Evolutionary conservation across 345 rosid genomes (phyloP), one percentile per base, ranked within the genome.

Genomic region (Ceriops zippeliana): DNA sequence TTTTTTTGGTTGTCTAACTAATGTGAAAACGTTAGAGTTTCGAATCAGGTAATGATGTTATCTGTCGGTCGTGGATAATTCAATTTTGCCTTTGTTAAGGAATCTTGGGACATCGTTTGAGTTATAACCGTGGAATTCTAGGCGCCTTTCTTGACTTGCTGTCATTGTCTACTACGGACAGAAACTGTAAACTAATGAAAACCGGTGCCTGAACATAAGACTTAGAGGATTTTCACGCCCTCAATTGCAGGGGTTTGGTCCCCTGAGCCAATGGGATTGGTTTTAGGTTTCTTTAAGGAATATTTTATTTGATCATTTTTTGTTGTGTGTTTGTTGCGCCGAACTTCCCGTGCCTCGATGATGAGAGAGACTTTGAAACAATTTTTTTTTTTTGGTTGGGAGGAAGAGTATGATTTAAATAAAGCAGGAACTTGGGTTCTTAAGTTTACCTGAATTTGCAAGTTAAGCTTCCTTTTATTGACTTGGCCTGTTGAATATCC

Each of bases 401-500:
- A 68, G 27, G 70, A n/a, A 20, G 46, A 30, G 68, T 32, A 2
- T 30, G 59, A n/a, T 20, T 38, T 35, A 17, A 20, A 42, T 42
- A 42, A 42, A 58, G 61, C 28, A 61, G 37, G 31, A 52, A 32
- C 30, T 56, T 28, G 30, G 60, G 26, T 17, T 62, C 71, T 35
- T 56, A 24, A 61, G 37, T 68, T 69, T 69, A 9, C 35, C 13
- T 35, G 8, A 34, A 61, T 13, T 28, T 61, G 35, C 61, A 54
- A 57, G 30, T 59, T 8, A 22, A 24, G 49, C 38, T n/a, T 65
- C 69, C 1, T 11, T 22, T 49, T 58, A 15, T 20, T 62, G 61
- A 62, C 66, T 56, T 78, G 61, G 78, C 58, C 58, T 67, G 32
- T 52, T 63, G 28, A 57, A 9, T 22, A 35, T 62, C 70, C 35